These are phyloP conservation scores for Durotheca rogersii DNA, from an alignment of 495 filamentous ascomycete genomes.

Conservation along the genomic window DNA sequence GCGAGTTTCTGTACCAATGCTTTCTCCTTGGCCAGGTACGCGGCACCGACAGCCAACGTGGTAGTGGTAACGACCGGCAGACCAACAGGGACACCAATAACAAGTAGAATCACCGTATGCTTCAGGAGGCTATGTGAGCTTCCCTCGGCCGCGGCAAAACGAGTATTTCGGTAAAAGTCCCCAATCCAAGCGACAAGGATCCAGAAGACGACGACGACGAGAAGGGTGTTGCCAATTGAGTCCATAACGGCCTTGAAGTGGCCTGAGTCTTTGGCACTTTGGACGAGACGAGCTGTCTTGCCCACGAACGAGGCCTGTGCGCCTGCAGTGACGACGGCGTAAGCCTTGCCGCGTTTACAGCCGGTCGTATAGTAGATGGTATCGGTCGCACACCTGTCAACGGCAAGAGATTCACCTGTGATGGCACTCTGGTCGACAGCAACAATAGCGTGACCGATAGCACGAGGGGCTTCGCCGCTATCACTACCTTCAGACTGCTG, in stretches of 20 bases:
- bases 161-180: conserved; percentile 77
- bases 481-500: conserved; percentile 64
- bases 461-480: conserved; percentile 56
- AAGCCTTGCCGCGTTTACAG: conserved; percentile 82
- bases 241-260: conserved; percentile 88
- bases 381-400: conserved; percentile 78
- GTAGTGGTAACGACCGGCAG: conserved; percentile 93
- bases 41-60: conserved; percentile 92
- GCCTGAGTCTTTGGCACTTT: conserved; percentile 66
- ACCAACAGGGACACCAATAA: conserved; percentile 93
- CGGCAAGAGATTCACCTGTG: conserved; percentile 87
- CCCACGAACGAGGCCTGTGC: conserved; percentile 86
- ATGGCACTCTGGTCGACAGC: conserved; percentile 89
- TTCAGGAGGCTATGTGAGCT: conserved; percentile 59
- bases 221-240: conserved; percentile 75
- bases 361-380: conserved; percentile 76
- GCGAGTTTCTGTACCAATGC: conserved; percentile 95
- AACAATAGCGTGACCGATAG: conserved; percentile 70
- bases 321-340: conserved; percentile 73
- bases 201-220: conserved; percentile 76
- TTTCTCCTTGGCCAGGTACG: conserved; percentile 90
- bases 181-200: conserved; percentile 78
- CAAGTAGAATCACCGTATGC: conserved; percentile 80
- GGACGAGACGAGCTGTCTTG: conserved; percentile 77
- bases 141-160: conserved; percentile 54